Base-by-base conservation (phyloP, 805 yeast species). In the Dipodascopsis tothii region DNA sequence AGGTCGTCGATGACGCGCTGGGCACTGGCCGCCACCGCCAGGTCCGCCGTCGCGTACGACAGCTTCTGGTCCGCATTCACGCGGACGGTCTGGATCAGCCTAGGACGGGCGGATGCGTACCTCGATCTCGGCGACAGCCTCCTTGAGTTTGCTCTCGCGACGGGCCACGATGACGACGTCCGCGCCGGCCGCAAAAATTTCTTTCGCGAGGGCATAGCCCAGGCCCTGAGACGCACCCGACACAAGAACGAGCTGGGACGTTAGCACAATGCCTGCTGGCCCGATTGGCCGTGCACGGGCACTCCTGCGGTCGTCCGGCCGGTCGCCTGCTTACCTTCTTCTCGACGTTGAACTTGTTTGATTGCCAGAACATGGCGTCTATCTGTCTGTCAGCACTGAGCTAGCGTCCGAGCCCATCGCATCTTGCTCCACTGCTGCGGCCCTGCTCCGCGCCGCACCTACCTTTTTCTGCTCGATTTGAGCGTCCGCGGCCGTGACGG, bases 141-240 rank as follows among this genome's bases (percentile, higher is more conserved):
- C 59, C 33, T 64, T 52, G 34, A 90, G 67, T 54, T 79, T 81
- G 3, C 71, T 40, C 47, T 72, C 79, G 0, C 90, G 81, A 52
- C 98, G 70, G 1, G 96, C 86, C 9, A 88, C 81, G 17, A 92
- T 63, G 1, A 82, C 66, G 1, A 88, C 84, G 41, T 75, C 72
- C 30, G 87, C 82, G 2, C 81, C 79, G 17, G 59, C 54, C 2
- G 68, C 48, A 44, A 71, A 75, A 37, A 80, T 66, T 43, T 73
- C 69, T 34, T 67, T 66, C 0, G 94, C 95, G 44, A 90, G 62
- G 32, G 81, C 84, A 2, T 78, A 78, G 0, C 98, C 98, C 1
- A 90, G 68, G 0, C 98, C 98, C 58, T 90, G 98, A 0, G 96
- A 86, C 0, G 86, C 97, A 3, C 98, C 98, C 0, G 95, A 76